Evolutionary conservation across 208 protist genomes (phyloP).

Genomic region (Acanthamoeba castellanii): DNA sequence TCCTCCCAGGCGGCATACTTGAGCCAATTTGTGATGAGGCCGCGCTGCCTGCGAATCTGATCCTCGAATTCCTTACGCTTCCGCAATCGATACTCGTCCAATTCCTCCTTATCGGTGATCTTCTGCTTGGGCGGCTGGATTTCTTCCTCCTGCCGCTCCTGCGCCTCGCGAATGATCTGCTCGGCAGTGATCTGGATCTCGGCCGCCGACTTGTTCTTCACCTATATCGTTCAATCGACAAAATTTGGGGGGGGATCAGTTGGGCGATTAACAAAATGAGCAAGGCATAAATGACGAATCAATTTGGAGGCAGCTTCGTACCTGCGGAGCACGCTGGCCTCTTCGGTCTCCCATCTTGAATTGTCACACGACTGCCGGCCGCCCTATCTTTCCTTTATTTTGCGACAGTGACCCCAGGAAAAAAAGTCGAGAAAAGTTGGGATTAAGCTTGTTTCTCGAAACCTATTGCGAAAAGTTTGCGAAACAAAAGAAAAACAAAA

Average conservation of each 20-base stretch:
- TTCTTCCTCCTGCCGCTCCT: slow-evolving; percentile 92
- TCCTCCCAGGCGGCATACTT: slow-evolving; percentile 99
- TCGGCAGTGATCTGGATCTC: slow-evolving; percentile 97
- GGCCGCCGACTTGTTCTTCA: slow-evolving; percentile 93
- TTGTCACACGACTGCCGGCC: not conserved
- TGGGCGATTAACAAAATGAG: not conserved
- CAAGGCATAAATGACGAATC: not conserved
- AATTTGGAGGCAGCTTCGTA: not conserved
- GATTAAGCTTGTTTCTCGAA: too few species aligned
- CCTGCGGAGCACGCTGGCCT: not conserved
- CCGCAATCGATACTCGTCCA: slow-evolving; percentile 94
- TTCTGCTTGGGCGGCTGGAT: slow-evolving; percentile 92
- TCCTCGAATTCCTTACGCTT: slow-evolving; percentile 97
- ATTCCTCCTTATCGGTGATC: slow-evolving; percentile 96
- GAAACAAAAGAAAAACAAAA: not conserved
- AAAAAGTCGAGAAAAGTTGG: not conserved
- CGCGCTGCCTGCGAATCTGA: slow-evolving; percentile 91
- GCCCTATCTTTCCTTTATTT: not conserved
- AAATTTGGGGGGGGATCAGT: not conserved
- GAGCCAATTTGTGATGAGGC: slow-evolving; percentile 93
- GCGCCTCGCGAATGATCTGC: slow-evolving; percentile 97
- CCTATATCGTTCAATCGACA: not conserved
- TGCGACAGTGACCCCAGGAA: not conserved
- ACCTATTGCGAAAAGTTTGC: too few species aligned
- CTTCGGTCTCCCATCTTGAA: not conserved